These are phyloP conservation scores for Ceratocystis albifundus DNA, from an alignment of 2,329 filamentous ascomycete species.

Conservation along the genomic window DNA sequence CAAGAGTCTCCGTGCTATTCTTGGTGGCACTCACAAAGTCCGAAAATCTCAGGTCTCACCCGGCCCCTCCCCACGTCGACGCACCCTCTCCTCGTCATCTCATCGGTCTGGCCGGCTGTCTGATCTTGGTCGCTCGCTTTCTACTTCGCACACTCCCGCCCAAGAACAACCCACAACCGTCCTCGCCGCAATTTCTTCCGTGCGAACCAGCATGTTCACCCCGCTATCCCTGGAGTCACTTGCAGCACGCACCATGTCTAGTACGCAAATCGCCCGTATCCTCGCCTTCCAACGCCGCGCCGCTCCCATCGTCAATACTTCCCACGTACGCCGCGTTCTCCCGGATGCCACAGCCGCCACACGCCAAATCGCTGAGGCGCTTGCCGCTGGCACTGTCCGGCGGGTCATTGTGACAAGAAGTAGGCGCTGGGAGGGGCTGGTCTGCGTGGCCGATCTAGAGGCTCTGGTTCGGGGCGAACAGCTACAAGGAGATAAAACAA, in stretches of 20 bases:
- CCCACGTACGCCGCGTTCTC: conserved; percentile 55
- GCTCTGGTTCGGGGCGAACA: conserved; percentile 30
- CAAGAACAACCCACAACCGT: not conserved
- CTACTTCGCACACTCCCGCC: not conserved
- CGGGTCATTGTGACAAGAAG: conserved; percentile 45
- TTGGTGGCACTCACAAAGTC: conserved; percentile 27
- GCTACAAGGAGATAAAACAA: conserved; percentile 29
- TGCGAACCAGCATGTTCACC: conserved; percentile 52
- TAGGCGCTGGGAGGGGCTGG: conserved; percentile 52
- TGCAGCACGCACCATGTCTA: conserved; percentile 48
- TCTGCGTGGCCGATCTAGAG: conserved; percentile 44
- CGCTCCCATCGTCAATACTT: conserved; percentile 53
- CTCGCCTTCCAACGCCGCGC: conserved; percentile 48
- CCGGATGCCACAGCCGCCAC: conserved; percentile 53
- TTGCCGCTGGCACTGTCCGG: conserved; percentile 45
- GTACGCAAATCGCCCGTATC: conserved; percentile 50
- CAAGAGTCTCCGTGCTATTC: conserved; percentile 32
- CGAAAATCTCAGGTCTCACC: conserved; percentile 6
- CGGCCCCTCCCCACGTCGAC: conserved; percentile 16
- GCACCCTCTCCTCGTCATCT: not conserved
- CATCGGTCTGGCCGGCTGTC: not conserved
- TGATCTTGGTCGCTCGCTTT: not conserved
- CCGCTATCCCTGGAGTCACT: conserved; percentile 40
- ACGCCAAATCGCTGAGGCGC: conserved; percentile 53
- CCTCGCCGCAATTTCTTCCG: conserved; percentile 51